Percentiles rank a stretch among this genome's conserved stretches.
These are phyloP conservation scores for Rhodomyrtus psidioides DNA, from an alignment of 441 rosid species.

Conservation along the genomic window DNA sequence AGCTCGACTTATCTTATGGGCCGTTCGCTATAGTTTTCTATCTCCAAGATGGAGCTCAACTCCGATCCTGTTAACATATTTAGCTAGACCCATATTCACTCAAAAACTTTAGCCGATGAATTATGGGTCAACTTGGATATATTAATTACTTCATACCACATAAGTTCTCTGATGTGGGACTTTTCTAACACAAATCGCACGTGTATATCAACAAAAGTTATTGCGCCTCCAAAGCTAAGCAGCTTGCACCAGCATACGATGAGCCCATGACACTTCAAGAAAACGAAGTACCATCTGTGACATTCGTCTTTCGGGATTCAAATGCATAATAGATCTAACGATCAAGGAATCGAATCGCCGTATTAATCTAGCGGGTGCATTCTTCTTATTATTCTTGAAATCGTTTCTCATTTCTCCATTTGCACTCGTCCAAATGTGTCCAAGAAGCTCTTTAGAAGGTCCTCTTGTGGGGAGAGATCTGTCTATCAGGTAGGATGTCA, in stretches of 20 bases:
- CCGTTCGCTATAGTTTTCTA: not conserved
- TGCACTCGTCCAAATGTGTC: fast-evolving
- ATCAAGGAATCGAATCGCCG: not conserved
- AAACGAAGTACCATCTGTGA: not conserved
- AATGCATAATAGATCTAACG: not conserved
- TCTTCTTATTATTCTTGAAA: not conserved
- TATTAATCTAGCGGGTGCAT: not conserved
- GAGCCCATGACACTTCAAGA: not conserved
- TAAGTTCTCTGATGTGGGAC: too few species aligned
- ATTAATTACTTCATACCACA: too few species aligned
- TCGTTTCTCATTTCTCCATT: not conserved
- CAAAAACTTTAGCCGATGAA: too few species aligned
- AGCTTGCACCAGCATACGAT: not conserved
- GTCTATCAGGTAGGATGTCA: not conserved
- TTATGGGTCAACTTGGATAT: too few species aligned
- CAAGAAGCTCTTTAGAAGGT: not conserved
- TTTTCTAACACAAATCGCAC: too few species aligned
- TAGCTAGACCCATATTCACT: too few species aligned
- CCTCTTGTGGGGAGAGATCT: not conserved
- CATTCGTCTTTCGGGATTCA: not conserved
- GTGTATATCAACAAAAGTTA: not conserved
- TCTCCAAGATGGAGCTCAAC: too few species aligned
- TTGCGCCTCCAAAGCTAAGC: not conserved
- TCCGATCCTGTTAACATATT: too few species aligned
- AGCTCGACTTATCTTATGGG: not conserved